A percentile compares a stretch with the other conserved stretches of the same genome.
phyloP scores from a whole-genome alignment of 208 protist genomes.

The Angomonas desouzai region DNA sequence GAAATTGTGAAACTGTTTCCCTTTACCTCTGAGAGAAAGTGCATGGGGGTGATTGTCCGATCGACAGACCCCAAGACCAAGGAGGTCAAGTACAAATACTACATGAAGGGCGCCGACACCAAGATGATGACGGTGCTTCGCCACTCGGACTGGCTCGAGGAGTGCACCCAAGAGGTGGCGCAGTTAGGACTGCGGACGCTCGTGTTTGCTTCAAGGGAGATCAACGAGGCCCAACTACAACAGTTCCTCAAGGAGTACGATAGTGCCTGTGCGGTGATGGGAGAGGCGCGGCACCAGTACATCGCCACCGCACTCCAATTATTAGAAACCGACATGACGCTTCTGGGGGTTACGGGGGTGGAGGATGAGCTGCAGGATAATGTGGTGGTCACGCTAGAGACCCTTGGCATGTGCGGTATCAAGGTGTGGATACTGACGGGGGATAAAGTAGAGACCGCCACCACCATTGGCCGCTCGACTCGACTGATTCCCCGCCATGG shows the following conservation, averaged over 20 bases:
- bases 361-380: conserved; percentile 98
- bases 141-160: conserved; percentile 92
- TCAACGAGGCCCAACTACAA: conserved; percentile 85
- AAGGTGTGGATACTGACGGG: conserved; percentile 99
- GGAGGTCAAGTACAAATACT: conserved; percentile 47
- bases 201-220: conserved; percentile 82
- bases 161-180: conserved; percentile 97
- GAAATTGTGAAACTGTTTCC: conserved; percentile 97
- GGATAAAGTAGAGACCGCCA: conserved; percentile 97
- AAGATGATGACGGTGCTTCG: conserved; percentile 91
- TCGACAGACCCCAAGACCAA: background rate
- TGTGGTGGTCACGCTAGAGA: conserved; percentile 92
- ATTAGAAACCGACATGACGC: conserved; percentile 88
- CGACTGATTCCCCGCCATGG: conserved; percentile 83
- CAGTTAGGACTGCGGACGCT: conserved; percentile 94
- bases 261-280: conserved; percentile 42
- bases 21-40: conserved; percentile 97
- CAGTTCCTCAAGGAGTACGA: conserved; percentile 70
- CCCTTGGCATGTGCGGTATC: conserved; percentile 96
- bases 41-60: conserved; percentile 98
- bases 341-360: conserved; percentile 95
- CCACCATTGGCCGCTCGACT: conserved; percentile 93
- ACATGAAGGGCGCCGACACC: conserved; percentile 97
- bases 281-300: conserved; percentile 38
- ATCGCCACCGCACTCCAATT: conserved; percentile 72